Evolutionary conservation across 768 basidiomycete genomes (phyloP).

Genomic region (Chalciporus sphaerocephalus): DNA sequence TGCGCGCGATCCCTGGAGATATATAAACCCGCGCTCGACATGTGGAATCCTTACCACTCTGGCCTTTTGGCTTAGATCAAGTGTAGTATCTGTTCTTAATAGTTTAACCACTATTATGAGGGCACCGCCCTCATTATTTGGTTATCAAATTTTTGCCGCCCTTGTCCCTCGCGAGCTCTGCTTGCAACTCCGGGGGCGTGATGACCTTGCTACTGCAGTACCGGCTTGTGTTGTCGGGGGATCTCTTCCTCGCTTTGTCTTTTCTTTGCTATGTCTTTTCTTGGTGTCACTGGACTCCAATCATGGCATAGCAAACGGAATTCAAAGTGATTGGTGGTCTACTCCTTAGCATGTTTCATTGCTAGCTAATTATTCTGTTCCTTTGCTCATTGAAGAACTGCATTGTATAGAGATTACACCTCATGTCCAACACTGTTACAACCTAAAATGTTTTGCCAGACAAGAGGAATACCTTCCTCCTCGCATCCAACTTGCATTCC

Average conservation of each 20-base stretch:
- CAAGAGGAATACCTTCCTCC: slow-evolving; percentile 60
- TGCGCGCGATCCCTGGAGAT: background rate
- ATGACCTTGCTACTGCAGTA: slow-evolving; percentile 40
- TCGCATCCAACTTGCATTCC: slow-evolving; percentile 76
- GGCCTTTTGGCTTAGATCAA: slow-evolving; percentile 64
- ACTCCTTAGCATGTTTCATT: too few species aligned
- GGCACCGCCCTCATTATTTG: slow-evolving; percentile 44
- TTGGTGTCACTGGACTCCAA: background rate
- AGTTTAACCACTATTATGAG: slow-evolving; percentile 48
- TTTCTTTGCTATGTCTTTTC: slow-evolving; percentile 15
- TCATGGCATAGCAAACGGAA: slow-evolving; percentile 13
- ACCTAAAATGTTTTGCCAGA: slow-evolving; percentile 59
- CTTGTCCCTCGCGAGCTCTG: slow-evolving; percentile 33
- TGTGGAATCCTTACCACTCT: slow-evolving; percentile 1
- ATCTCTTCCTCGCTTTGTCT: slow-evolving; percentile 28
- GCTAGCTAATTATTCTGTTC: too few species aligned
- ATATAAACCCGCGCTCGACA: background rate
- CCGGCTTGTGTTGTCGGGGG: slow-evolving; percentile 63
- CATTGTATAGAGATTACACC: too few species aligned
- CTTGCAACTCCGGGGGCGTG: slow-evolving; percentile 39
- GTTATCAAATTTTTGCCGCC: slow-evolving; percentile 36
- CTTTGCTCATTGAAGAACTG: too few species aligned
- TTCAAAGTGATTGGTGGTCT: too few species aligned
- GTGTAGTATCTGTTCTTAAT: slow-evolving; percentile 47
- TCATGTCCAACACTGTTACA: slow-evolving; percentile 33